phyloP scores from a whole-genome alignment of 1,139 yeast species.

The Candida sp. region DNA sequence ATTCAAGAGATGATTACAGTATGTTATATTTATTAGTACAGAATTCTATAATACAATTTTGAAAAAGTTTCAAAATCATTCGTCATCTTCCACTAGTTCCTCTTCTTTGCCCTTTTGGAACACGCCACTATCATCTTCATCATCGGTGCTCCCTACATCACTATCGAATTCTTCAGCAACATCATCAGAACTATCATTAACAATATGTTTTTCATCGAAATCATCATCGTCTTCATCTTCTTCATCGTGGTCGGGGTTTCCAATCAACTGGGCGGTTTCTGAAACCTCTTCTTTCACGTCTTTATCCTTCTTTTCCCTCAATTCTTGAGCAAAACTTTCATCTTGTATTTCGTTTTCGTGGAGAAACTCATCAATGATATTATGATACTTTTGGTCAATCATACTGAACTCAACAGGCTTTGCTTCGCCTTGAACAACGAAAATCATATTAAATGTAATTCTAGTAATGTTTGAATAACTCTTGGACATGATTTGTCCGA shows the following conservation, averaged over 20 bases:
- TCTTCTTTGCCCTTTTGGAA: constrained; percentile 15
- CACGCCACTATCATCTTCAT: constrained; percentile 17
- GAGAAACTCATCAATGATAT: constrained; percentile 70
- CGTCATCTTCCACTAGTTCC: constrained; percentile 9
- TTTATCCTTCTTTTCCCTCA: constrained; percentile 57
- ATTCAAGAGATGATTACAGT: neutral
- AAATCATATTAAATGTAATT: constrained; percentile 68
- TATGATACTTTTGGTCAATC: constrained; percentile 84
- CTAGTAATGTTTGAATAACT: constrained; percentile 86
- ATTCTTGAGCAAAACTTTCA: constrained; percentile 78
- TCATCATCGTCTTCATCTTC: constrained; percentile 17
- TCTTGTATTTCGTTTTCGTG: constrained; percentile 64
- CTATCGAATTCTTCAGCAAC: constrained; percentile 30
- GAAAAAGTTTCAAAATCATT: neutral
- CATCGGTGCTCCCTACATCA: constrained; percentile 17
- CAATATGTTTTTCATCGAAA: constrained; percentile 6
- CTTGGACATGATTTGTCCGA: constrained; percentile 60
- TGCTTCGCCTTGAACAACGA: constrained; percentile 26
- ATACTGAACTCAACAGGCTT: constrained; percentile 72
- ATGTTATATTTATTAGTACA: neutral
- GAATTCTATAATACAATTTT: neutral
- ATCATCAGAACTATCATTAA: constrained; percentile 27
- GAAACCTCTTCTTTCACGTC: constrained; percentile 16
- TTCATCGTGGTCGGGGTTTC: constrained; percentile 15
- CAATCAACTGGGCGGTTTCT: constrained; percentile 16